Percentiles rank a stretch among this genome's conserved stretches.
phyloP scores from a whole-genome alignment of 192 early-diverging fungal genomes.

The Thoreauomyces humboldtii region DNA sequence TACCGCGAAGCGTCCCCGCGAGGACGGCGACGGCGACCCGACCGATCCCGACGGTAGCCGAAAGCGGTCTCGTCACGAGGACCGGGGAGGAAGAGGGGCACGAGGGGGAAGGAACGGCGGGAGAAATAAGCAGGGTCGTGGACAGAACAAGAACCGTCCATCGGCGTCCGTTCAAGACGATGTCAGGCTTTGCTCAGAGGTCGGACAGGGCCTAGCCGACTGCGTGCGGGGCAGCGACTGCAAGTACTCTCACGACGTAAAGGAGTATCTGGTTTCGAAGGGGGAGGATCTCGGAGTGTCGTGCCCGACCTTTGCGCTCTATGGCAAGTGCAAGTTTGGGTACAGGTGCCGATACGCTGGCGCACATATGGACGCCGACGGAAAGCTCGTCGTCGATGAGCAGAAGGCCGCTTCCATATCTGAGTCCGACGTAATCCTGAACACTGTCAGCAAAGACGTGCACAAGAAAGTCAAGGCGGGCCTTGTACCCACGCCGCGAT shows the following conservation, averaged over 20 bases:
- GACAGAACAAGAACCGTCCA: conserved; percentile 23
- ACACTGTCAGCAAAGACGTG: conserved; percentile 22
- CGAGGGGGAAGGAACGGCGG: no score
- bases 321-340: conserved; percentile 65
- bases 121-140: conserved; percentile 4
- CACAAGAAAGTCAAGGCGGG: conserved; percentile 8
- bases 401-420: conserved; percentile 22
- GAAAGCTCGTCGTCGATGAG: conserved; percentile 54
- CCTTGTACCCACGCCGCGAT: neutral
- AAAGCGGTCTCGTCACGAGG: no score
- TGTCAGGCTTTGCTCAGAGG: conserved; percentile 52
- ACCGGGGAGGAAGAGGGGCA: no score
- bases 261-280: conserved; percentile 68
- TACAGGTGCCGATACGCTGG: conserved; percentile 47
- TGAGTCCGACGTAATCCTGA: conserved; percentile 10
- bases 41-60: no score
- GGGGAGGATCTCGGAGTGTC: conserved; percentile 67
- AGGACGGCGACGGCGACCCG: no score
- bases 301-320: conserved; percentile 70
- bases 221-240: conserved; percentile 62
- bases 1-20: no score
- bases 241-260: conserved; percentile 76
- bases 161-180: conserved; percentile 13
- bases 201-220: conserved; percentile 39
- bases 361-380: conserved; percentile 45